Percentiles rank a stretch among this genome's conserved stretches.
These are phyloP conservation scores for Pseudocercospora pini-densiflorae DNA, from an alignment of 2,329 filamentous ascomycete genomes.

Conservation along the genomic window DNA sequence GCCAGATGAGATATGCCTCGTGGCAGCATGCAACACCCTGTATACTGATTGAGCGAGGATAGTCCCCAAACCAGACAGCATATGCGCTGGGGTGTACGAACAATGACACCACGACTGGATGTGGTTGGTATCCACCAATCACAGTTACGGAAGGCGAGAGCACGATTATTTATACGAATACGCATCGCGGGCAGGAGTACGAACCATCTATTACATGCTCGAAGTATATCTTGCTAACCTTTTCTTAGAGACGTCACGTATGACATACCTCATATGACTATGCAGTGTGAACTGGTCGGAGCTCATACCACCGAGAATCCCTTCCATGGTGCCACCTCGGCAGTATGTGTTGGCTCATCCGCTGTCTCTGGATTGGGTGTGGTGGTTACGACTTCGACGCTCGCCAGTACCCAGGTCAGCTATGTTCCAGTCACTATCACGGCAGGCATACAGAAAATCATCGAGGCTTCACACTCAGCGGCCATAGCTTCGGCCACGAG, in stretches of 20 bases:
- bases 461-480: conserved; percentile 21
- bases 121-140: conserved; percentile 32
- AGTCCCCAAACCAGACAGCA: conserved; percentile 32
- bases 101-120: conserved; percentile 24
- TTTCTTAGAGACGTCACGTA: conserved; percentile 7
- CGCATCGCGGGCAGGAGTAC: conserved; percentile 23
- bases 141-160: conserved; percentile 38
- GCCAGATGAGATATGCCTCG: background rate
- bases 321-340: conserved; percentile 28
- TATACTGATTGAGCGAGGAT: background rate
- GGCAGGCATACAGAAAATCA: conserved; percentile 32
- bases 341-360: conserved; percentile 31
- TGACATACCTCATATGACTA: conserved; percentile 22
- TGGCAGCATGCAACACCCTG: background rate
- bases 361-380: conserved; percentile 32
- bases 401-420: conserved; percentile 34
- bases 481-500: conserved; percentile 15
- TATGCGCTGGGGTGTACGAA: conserved; percentile 34
- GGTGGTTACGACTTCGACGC: conserved; percentile 34
- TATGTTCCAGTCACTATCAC: conserved; percentile 37
- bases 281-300: conserved; percentile 34
- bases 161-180: conserved; percentile 31
- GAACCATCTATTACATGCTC: background rate
- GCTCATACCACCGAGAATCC: conserved; percentile 27
- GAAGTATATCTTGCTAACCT: background rate